Evolutionary conservation across 306 rosid genomes (phyloP), one percentile per base, ranked within the genome.

Genomic region (Oxytropis ochrocephala): DNA sequence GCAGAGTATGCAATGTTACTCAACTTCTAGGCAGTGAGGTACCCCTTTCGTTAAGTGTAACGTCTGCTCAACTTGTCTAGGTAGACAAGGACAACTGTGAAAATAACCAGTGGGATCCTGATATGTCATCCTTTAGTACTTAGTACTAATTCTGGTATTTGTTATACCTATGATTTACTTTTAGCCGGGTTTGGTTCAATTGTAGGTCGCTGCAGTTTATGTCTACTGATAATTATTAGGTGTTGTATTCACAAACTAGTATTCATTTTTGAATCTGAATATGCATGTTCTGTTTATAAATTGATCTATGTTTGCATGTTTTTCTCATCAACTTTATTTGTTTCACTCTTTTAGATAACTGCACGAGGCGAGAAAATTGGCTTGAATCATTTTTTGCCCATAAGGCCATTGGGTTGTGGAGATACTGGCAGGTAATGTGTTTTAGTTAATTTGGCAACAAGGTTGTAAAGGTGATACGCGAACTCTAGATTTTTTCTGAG

Each of bases 401-500:
- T 93, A 58, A 90, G 85, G 55, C 96, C 96, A 5, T 82, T 93
- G 87, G 98, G 98, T 54, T 85, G 88, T 74, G 98, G 98, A 74
- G 96, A 90, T 74, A 93, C 96, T 55, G 97, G 98, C 82, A 93
- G 98, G 98, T 90, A 86, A 30, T 43, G 32, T 7, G 4, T 38
- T 60, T 42, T 21, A 1, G 8, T 9, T 59, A 14, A 36, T 17
- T 39, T 18, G 67, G 67, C 7, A 2, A 39, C 35, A 39, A 38
- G 4, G 39, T 61, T 39, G 6, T 24, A 60, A 52, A 13, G 47
- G 17, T 54, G 11, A 16, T 46, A 48, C 51, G 10, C 18, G 16
- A 53, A 13, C 14, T 1, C 54, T 6, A 5, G 36, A 64, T 7
- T 46, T 77, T 61, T 13, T 54, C 11, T 41, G 51, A 10, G 42